Base-by-base conservation (phyloP, 2,329 filamentous ascomycete genomes). In the Colletotrichum destructivum region DNA sequence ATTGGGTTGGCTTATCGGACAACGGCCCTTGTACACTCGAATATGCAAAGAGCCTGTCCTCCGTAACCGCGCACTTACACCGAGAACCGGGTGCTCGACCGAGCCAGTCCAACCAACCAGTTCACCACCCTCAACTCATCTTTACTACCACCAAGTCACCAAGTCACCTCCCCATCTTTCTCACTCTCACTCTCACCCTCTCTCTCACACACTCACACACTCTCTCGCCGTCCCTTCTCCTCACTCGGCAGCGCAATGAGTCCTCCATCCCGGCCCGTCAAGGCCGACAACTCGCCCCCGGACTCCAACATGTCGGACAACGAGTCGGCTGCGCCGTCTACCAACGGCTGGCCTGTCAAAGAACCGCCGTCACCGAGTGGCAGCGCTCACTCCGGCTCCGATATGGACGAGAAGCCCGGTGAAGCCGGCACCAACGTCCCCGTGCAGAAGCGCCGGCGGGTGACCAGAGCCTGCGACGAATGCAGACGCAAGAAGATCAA, bases 401-500 rank as follows among this genome's bases (percentile, higher is more conserved):
- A 85, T 66, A 75, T 84, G 73, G 82, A 84, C 71, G 81, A 82
- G 74, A 76, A 73, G 65, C 74, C 75, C 38, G 75, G 75, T 49
- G 73, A 76, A 46, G 82, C 83, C 63, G 79, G 80, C 18, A 79
- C 84, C n/a, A 83, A 82, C 49, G 82, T 85, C 75, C 92, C 92
- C 16, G 86, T 93, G 71, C 93, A 95, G 79, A 95, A 96, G 80
- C 88, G 93, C 73, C 88, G 93, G 66, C 88, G 94, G 78, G 93
- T 96, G 55, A 95, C 93, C 23, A 88, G 94, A 76, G 93, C 93
- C 51, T 96, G 93, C 82, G 93, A 95, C 77, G 92, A 95, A 81
- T 96, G 93, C 79, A 89, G 93, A 69, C 88, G 93, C 75, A 96
- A 96, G 81, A 96, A 96, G 82, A 96, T 96, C 78, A 96, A 95